Evolutionary conservation across 2,329 filamentous ascomycete species (phyloP).

Genomic region (Orbilia blumenaviensis): DNA sequence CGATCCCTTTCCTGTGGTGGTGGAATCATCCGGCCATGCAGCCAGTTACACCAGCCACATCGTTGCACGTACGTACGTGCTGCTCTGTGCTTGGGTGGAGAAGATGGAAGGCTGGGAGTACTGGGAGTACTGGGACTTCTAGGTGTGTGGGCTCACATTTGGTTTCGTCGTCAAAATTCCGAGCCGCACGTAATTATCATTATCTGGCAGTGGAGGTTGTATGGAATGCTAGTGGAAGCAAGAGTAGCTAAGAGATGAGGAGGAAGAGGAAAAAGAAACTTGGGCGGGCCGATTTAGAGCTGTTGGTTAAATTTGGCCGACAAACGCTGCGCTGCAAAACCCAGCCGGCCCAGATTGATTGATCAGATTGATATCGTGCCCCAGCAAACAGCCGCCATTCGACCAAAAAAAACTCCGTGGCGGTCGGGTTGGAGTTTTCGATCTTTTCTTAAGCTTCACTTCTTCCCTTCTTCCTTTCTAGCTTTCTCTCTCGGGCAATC

Average conservation of each 20-base stretch:
- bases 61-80: conserved; percentile 42
- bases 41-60: conserved; percentile 53
- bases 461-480: neutral
- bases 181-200: neutral
- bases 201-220: neutral
- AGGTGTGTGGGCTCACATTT: conserved; percentile 25
- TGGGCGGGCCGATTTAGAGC: conserved; percentile 19
- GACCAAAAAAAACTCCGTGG: conserved; percentile 14
- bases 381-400: conserved; percentile 32
- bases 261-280: conserved; percentile 41
- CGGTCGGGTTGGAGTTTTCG: too few species aligned
- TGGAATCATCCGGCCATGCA: conserved; percentile 33
- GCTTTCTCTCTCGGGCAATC: conserved; percentile 17
- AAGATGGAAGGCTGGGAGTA: neutral
- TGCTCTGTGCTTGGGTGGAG: conserved; percentile 43
- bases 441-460: too few species aligned
- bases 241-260: conserved; percentile 1
- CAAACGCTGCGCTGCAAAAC: too few species aligned
- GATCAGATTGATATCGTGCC: conserved; percentile 19
- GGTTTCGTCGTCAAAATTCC: conserved; percentile 11
- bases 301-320: neutral
- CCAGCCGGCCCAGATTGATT: conserved; percentile 2
- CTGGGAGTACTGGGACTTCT: neutral
- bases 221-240: conserved; percentile 22
- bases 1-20: neutral